A percentile compares a stretch with the other conserved stretches of the same genome.
phyloP scores from a whole-genome alignment of 2,329 filamentous ascomycete genomes.

The Ophiostoma fasciatum region DNA sequence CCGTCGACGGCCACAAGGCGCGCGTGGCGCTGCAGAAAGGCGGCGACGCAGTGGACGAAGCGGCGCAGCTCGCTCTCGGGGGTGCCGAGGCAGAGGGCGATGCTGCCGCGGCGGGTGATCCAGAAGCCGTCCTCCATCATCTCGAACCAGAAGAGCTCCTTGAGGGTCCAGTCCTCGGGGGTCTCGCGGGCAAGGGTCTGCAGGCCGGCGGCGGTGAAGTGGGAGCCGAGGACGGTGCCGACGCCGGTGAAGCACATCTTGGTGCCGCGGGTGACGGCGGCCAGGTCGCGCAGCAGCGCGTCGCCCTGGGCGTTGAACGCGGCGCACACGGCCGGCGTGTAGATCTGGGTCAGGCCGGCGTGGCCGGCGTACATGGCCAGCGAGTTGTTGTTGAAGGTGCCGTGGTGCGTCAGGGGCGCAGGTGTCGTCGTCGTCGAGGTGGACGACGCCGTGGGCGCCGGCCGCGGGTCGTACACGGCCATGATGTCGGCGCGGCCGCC shows the following conservation, averaged over 20 bases:
- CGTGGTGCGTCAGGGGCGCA: slow-evolving; percentile 33
- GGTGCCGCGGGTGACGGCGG: slow-evolving; percentile 19
- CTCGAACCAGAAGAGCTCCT: slow-evolving; percentile 13
- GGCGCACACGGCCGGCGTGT: slow-evolving; percentile 19
- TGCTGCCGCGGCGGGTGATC: slow-evolving; percentile 11
- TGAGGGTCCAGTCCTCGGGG: slow-evolving; percentile 9
- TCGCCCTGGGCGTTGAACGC: slow-evolving; percentile 20
- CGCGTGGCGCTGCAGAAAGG: slow-evolving; percentile 6
- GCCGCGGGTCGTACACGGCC: slow-evolving; percentile 47
- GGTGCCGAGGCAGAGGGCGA: slow-evolving; percentile 9
- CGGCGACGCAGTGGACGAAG: slow-evolving; percentile 26
- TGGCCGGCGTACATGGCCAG: slow-evolving; percentile 42
- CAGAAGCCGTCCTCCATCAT: slow-evolving; percentile 10
- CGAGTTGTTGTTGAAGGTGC: slow-evolving; percentile 47
- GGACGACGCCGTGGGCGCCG: slow-evolving; percentile 22
- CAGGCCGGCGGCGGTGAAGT: slow-evolving; percentile 16
- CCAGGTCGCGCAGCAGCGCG: slow-evolving; percentile 17
- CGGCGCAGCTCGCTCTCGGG: slow-evolving; percentile 20
- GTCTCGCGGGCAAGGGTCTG: slow-evolving; percentile 8
- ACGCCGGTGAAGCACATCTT: slow-evolving; percentile 23
- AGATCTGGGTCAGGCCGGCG: slow-evolving; percentile 22
- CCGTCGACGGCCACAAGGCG: slow-evolving; percentile 2
- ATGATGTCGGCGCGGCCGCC: slow-evolving; percentile 51
- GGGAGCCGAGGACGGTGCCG: slow-evolving; percentile 22
- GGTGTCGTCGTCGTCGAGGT: too few relatives aligned